These are phyloP conservation scores for Agaricus bisporus DNA, from an alignment of 768 basidiomycete genomes.

Conservation along the genomic window DNA sequence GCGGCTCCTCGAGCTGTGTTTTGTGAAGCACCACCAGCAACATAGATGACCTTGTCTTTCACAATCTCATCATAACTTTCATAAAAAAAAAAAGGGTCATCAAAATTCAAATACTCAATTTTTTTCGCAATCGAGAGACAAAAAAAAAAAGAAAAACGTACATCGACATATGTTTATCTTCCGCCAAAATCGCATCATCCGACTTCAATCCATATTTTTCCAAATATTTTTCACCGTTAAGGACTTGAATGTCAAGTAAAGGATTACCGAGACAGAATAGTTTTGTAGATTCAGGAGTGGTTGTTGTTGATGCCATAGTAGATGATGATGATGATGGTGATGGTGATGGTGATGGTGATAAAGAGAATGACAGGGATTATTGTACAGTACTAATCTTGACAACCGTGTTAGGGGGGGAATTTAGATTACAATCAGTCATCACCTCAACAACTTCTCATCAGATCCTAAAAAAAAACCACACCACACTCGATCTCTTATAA, in stretches of 20 bases:
- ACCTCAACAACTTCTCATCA: too few relatives aligned
- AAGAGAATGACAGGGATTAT: too few relatives aligned
- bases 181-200: conserved; percentile 95
- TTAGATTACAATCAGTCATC: too few relatives aligned
- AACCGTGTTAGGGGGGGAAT: too few relatives aligned
- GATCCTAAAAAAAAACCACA: too few relatives aligned
- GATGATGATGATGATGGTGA: background rate
- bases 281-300: conserved; percentile 30
- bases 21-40: conserved; percentile 96
- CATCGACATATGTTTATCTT: conserved; percentile 85
- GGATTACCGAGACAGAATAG: conserved; percentile 95
- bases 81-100: background rate
- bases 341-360: background rate
- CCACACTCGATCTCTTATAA: too few relatives aligned
- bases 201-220: conserved; percentile 87
- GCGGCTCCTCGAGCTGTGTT: conserved; percentile 96
- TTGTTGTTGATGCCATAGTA: too few relatives aligned
- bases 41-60: conserved; percentile 74
- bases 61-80: conserved; percentile 90
- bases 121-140: too few relatives aligned
- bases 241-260: conserved; percentile 93
- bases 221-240: conserved; percentile 75
- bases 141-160: conserved; percentile 27
- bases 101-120: too few relatives aligned
- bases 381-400: too few relatives aligned